Conservation (phyloP, 805 yeast species). For the Ogataea salicorniae region DNA sequence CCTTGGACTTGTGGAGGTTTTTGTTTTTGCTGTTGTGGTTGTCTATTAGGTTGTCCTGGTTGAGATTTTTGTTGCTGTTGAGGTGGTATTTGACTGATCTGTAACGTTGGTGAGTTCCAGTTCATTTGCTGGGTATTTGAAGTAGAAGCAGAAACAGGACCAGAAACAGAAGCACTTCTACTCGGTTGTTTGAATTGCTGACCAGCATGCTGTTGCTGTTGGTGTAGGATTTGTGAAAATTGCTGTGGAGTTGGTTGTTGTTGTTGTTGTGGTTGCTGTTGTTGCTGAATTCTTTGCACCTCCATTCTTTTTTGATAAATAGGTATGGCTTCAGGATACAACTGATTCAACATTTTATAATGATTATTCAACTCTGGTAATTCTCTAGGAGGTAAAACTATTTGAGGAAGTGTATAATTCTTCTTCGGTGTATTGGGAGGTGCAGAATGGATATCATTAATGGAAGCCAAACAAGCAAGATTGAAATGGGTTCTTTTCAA, state of each 20-base stretch:
- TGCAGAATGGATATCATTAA: conserved; percentile 31
- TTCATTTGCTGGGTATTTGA: not conserved
- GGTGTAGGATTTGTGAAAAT: conserved; percentile 3
- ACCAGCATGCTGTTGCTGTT: conserved; percentile 4
- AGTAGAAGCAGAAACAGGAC: too few species aligned
- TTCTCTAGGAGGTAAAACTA: conserved; percentile 50
- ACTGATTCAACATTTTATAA: conserved; percentile 33
- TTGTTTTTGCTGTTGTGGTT: not conserved
- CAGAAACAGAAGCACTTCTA: too few species aligned
- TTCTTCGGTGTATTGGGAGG: conserved; percentile 24
- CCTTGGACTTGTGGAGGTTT: not conserved
- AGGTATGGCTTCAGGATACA: conserved; percentile 47
- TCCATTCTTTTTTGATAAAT: conserved; percentile 26
- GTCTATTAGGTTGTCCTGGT: not conserved
- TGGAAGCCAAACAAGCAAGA: conserved; percentile 32
- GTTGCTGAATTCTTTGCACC: conserved; percentile 24
- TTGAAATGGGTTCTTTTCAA: conserved; percentile 34
- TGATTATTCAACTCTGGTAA: conserved; percentile 47
- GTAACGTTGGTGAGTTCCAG: not conserved
- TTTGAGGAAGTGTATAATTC: conserved; percentile 37
- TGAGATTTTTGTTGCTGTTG: conserved; percentile 8
- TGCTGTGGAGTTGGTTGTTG: conserved; percentile 4
- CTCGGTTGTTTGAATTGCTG: conserved; percentile 3
- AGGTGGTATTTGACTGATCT: not conserved
- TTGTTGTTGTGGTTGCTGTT: conserved; percentile 14